Percentiles rank a stretch among this genome's conserved stretches.
Evolutionary conservation across 805 yeast genomes (phyloP).

Genomic region (Kregervanrija pseudodelftensis): DNA sequence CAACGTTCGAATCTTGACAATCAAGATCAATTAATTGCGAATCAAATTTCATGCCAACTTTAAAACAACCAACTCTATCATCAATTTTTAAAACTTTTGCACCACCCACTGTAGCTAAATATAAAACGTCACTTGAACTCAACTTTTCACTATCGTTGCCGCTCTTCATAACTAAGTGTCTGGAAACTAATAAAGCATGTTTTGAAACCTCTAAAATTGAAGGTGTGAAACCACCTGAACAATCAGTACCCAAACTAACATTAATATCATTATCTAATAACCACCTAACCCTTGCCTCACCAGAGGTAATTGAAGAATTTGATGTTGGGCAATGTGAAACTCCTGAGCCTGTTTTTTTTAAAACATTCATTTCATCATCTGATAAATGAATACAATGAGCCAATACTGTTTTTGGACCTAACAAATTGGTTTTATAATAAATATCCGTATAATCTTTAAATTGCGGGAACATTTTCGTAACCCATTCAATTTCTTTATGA

Average conservation of each 20-base stretch:
- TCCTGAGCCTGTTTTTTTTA: slow-evolving; percentile 54
- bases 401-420: slow-evolving; percentile 61
- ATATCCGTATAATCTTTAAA: slow-evolving; percentile 66
- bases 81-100: slow-evolving; percentile 65
- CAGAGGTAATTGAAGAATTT: slow-evolving; percentile 80
- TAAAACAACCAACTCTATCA: slow-evolving; percentile 59
- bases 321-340: slow-evolving; percentile 92
- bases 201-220: slow-evolving; percentile 59
- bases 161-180: slow-evolving; percentile 58
- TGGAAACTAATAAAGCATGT: slow-evolving; percentile 64
- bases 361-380: slow-evolving; percentile 53
- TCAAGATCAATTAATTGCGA: slow-evolving; percentile 67
- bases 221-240: slow-evolving; percentile 70
- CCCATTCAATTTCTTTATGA: slow-evolving; percentile 66
- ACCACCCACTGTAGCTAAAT: slow-evolving; percentile 84
- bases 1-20: slow-evolving; percentile 51
- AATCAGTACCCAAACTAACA: slow-evolving; percentile 77
- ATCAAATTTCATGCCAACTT: slow-evolving; percentile 75
- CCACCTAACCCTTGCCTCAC: slow-evolving; percentile 78
- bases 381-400: slow-evolving; percentile 85
- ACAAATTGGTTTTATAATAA: slow-evolving; percentile 55
- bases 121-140: slow-evolving; percentile 63
- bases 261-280: slow-evolving; percentile 58
- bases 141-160: slow-evolving; percentile 41
- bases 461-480: slow-evolving; percentile 64